These are phyloP conservation scores for Backusella liffmaniae DNA, from an alignment of 192 early-diverging fungal genomes.

Conservation along the genomic window DNA sequence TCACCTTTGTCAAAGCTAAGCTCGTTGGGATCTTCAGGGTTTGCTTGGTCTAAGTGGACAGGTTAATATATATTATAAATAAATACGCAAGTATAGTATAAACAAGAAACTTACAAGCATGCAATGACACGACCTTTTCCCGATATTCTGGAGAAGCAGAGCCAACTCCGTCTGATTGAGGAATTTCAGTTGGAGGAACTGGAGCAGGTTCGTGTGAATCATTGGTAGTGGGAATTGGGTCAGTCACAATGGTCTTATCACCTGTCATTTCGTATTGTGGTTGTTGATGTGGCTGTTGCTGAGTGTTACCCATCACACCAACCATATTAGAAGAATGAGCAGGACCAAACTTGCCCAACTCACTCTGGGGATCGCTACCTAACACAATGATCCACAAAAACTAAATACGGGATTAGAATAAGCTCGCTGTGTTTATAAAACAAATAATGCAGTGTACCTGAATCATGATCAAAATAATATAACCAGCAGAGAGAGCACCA, in stretches of 20 bases:
- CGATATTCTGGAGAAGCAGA: neutral
- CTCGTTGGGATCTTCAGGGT: conserved; percentile 87
- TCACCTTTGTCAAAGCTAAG: conserved; percentile 87
- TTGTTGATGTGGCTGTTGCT: neutral
- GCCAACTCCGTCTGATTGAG: neutral
- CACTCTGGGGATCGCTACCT: conserved; percentile 47
- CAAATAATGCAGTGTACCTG: conserved; percentile 19
- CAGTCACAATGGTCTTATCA: conserved; percentile 15
- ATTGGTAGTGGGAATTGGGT: neutral
- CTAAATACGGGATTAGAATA: conserved; percentile 7
- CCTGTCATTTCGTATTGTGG: conserved; percentile 7
- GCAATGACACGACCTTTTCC: neutral
- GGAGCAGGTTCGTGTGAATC: neutral
- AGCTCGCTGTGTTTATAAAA: neutral
- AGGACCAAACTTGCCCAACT: neutral
- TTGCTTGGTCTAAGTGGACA: conserved; percentile 66
- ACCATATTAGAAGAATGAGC: neutral
- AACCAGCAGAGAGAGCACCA: conserved; percentile 24
- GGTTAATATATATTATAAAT: neutral
- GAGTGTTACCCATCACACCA: conserved; percentile 37
- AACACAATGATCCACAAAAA: conserved; percentile 70
- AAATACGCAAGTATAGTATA: neutral
- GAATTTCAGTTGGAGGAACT: neutral
- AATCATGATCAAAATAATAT: conserved; percentile 30
- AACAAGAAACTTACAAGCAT: conserved; percentile 12